Evolutionary conservation across 2,329 filamentous ascomycete species (phyloP).

Genomic region (Paecilomyces fulvus): DNA sequence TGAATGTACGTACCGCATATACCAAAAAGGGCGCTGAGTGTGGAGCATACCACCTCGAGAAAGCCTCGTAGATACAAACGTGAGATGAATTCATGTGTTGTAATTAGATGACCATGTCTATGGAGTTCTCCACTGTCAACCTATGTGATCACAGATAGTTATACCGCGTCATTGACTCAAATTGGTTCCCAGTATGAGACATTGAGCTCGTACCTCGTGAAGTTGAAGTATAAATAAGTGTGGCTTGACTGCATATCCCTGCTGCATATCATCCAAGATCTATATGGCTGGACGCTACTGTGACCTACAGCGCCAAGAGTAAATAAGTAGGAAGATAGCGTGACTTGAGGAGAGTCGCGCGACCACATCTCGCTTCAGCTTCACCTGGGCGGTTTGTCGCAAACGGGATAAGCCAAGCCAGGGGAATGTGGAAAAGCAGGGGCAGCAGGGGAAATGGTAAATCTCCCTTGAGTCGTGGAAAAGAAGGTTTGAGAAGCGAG

Average conservation of each 20-base stretch:
- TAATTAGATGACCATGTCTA: not conserved
- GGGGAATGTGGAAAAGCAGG: not conserved
- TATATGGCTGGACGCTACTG: not conserved
- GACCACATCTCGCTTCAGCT: not conserved
- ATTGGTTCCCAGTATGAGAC: not conserved
- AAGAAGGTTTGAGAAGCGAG: not conserved
- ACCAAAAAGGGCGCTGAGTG: not conserved
- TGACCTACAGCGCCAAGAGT: not conserved
- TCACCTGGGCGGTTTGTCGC: not conserved
- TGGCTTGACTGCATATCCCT: not conserved
- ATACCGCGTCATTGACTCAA: not conserved
- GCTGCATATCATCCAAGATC: not conserved
- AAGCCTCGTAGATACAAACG: not conserved
- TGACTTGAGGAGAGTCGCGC: not conserved
- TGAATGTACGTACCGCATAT: not conserved
- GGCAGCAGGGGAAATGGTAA: not conserved
- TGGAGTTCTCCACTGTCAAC: not conserved
- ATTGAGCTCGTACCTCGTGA: not conserved
- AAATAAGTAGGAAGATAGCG: not conserved
- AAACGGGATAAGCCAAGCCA: not conserved
- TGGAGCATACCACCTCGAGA: not conserved
- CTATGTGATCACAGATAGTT: not conserved
- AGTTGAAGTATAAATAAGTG: not conserved
- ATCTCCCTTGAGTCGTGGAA: not conserved
- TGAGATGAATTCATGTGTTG: not conserved